These are phyloP conservation scores for Globisporangium uncinulatum DNA, from an alignment of 352 stramenopile species.

Conservation along the genomic window DNA sequence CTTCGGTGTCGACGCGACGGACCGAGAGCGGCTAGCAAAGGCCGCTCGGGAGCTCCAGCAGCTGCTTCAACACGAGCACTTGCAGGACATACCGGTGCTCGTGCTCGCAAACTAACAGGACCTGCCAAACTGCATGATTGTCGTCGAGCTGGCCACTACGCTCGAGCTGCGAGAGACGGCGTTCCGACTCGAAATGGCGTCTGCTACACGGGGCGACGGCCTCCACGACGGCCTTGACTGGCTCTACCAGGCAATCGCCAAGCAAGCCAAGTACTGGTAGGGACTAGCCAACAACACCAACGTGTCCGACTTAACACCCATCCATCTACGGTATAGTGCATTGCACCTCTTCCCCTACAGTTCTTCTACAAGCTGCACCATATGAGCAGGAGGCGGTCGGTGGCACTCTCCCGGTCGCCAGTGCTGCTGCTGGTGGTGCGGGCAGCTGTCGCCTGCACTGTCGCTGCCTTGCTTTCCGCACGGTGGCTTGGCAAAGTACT, in stretches of 20 bases:
- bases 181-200: conserved; percentile 15
- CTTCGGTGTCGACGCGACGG: conserved; percentile 73
- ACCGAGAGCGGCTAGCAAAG: conserved; percentile 43
- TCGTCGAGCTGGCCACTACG: conserved; percentile 22
- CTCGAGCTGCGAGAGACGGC: conserved; percentile 14
- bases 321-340: not conserved
- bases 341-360: not conserved
- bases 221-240: conserved; percentile 41
- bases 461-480: not conserved
- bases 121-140: conserved; percentile 19
- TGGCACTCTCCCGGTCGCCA: not conserved
- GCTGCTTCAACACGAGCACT: conserved; percentile 34
- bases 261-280: too few relatives aligned
- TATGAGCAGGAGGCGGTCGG: not conserved
- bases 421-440: not conserved
- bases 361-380: not conserved
- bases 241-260: conserved; percentile 27
- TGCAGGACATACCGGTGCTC: conserved; percentile 29
- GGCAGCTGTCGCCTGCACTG: too few relatives aligned
- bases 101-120: conserved; percentile 48
- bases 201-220: conserved; percentile 27
- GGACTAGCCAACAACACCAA: not conserved
- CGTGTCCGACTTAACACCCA: not conserved
- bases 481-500: not conserved
- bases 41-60: conserved; percentile 30